Conservation (phyloP, 1,284 basidiomycete species). For the Cutaneotrichosporon sp. region DNA sequence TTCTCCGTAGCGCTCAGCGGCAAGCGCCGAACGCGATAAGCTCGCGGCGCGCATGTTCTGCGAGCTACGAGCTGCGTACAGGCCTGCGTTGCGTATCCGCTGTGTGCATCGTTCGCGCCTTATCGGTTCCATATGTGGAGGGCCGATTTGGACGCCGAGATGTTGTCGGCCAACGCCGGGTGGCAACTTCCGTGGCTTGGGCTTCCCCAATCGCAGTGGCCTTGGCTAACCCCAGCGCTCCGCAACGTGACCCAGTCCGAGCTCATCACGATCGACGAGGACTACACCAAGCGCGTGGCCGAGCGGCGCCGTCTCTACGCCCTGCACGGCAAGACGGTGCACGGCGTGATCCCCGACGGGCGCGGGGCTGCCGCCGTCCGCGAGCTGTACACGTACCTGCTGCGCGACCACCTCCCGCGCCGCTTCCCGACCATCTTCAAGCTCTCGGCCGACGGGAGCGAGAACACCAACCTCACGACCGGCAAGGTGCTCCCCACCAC, state of each 20-base stretch:
- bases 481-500: constrained; percentile 1
- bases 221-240: constrained; percentile 13
- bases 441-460: not conserved
- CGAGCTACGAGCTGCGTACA: not conserved
- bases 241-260: constrained; percentile 14
- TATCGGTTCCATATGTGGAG: not conserved
- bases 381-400: constrained; percentile 17
- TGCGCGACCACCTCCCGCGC: constrained; percentile 11
- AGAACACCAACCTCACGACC: constrained; percentile 13
- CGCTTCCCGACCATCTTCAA: constrained; percentile 20
- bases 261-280: constrained; percentile 20
- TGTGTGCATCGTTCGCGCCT: not conserved
- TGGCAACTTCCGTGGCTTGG: not conserved
- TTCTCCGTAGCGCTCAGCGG: not conserved
- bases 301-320: constrained; percentile 10
- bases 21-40: not conserved
- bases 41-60: not conserved
- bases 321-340: constrained; percentile 1
- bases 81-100: no score
- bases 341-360: constrained; percentile 16
- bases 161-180: not conserved
- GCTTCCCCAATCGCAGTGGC: no score
- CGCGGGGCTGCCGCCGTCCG: constrained; percentile 15
- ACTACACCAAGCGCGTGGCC: constrained; percentile 11
- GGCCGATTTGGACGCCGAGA: not conserved